phyloP scores from a whole-genome alignment of 2,329 filamentous ascomycete species.

The Ceratocystis colombiana region DNA sequence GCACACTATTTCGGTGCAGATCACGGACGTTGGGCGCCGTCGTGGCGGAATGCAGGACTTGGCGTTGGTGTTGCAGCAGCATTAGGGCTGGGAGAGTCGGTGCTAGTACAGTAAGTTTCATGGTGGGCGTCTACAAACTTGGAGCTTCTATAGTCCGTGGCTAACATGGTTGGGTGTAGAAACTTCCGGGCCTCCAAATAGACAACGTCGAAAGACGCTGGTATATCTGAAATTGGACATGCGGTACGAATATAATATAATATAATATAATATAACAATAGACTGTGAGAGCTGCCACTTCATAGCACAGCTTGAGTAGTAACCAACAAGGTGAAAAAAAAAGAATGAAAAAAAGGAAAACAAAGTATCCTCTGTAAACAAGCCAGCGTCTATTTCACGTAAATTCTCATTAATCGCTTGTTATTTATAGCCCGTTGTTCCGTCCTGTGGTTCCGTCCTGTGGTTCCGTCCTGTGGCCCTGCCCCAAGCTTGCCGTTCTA shows the following conservation, averaged over 20 bases:
- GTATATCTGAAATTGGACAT: not conserved
- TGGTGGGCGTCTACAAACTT: not conserved
- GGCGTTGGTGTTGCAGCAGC: slow-evolving; percentile 14
- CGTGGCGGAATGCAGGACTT: slow-evolving; percentile 19
- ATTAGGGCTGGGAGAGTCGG: slow-evolving; percentile 20
- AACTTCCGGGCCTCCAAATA: not conserved
- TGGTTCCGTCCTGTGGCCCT: not conserved
- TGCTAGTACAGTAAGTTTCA: slow-evolving; percentile 22
- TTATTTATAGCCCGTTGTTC: not conserved
- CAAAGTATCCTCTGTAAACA: not conserved
- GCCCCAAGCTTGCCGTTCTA: not conserved
- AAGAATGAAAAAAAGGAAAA: too few relatives aligned
- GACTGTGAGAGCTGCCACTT: not conserved
- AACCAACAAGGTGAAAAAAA: too few relatives aligned
- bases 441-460: slow-evolving; percentile 2
- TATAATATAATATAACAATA: too few relatives aligned
- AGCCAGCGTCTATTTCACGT: not conserved
- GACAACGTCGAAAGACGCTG: too few relatives aligned
- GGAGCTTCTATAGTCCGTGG: not conserved
- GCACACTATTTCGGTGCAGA: slow-evolving; percentile 21
- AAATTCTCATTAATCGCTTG: too few relatives aligned
- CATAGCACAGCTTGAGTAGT: too few relatives aligned
- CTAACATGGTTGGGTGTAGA: slow-evolving; percentile 1
- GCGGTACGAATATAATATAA: not conserved
- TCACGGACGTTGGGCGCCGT: slow-evolving; percentile 12